Conservation (phyloP, 2,329 filamentous ascomycete genomes). For the Colletotrichum abscissum region DNA sequence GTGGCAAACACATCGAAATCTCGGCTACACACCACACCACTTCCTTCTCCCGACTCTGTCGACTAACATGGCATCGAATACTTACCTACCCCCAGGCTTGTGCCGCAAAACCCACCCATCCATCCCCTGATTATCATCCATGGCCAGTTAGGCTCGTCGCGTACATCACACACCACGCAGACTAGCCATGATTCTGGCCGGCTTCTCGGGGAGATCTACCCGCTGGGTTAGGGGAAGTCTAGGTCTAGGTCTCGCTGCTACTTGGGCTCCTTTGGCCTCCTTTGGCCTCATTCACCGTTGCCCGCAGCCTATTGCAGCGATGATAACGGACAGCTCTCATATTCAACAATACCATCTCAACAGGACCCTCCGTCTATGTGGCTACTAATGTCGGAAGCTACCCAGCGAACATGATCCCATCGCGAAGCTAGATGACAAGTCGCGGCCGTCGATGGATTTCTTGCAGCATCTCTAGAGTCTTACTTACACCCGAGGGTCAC, state of each 20-base stretch:
- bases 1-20: background rate
- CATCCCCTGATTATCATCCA: background rate
- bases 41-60: background rate
- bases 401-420: background rate
- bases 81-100: background rate
- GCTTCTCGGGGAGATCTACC: constrained; percentile 25
- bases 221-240: constrained; percentile 22
- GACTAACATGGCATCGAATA: too few relatives aligned
- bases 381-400: background rate
- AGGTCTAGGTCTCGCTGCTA: background rate
- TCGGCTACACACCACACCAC: background rate
- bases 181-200: background rate
- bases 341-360: background rate
- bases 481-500: background rate
- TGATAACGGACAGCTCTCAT: background rate
- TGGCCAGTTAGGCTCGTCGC: background rate
- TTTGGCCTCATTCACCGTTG: background rate
- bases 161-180: constrained; percentile 3
- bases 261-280: background rate
- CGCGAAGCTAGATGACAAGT: background rate
- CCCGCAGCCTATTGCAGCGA: background rate
- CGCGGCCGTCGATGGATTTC: background rate
- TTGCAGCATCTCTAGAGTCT: background rate
- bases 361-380: background rate
- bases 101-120: background rate